phyloP scores from a whole-genome alignment of 805 yeast species.

The Ogataea methanolica region DNA sequence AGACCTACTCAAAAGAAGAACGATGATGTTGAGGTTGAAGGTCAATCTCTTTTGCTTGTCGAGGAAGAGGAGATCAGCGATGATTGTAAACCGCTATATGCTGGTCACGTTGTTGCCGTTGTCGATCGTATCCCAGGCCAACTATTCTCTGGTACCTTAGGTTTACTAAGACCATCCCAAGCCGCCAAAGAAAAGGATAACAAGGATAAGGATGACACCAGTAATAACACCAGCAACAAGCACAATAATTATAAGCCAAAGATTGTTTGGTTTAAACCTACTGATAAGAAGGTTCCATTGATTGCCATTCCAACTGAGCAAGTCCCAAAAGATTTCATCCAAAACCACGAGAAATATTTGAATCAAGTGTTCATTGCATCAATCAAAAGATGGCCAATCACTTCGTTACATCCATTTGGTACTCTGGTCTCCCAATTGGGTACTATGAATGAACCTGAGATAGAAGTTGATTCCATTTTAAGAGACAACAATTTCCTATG shows the following conservation, averaged over 20 bases:
- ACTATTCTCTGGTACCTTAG: conserved; percentile 89
- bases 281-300: conserved; percentile 94
- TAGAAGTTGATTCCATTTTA: conserved; percentile 83
- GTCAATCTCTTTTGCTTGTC: conserved; percentile 83
- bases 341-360: conserved; percentile 78
- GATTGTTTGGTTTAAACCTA: conserved; percentile 98
- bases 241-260: conserved; percentile 55
- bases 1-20: conserved; percentile 96
- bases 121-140: conserved; percentile 98
- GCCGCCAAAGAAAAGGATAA: conserved; percentile 71
- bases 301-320: conserved; percentile 98
- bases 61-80: conserved; percentile 96
- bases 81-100: conserved; percentile 88
- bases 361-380: conserved; percentile 88
- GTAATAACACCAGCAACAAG: conserved; percentile 12
- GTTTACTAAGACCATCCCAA: conserved; percentile 91
- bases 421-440: conserved; percentile 87
- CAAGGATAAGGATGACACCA: conserved; percentile 35
- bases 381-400: conserved; percentile 98
- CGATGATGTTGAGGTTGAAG: conserved; percentile 98
- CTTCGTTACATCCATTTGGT: conserved; percentile 97
- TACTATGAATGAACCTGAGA: conserved; percentile 63
- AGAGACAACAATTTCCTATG: conserved; percentile 82
- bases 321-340: conserved; percentile 94
- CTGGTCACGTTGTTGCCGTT: conserved; percentile 98